Percentiles rank a stretch among this genome's conserved stretches.
These are phyloP conservation scores for Blastobotrys aristatus DNA, from an alignment of 1,139 yeast species.

Conservation along the genomic window DNA sequence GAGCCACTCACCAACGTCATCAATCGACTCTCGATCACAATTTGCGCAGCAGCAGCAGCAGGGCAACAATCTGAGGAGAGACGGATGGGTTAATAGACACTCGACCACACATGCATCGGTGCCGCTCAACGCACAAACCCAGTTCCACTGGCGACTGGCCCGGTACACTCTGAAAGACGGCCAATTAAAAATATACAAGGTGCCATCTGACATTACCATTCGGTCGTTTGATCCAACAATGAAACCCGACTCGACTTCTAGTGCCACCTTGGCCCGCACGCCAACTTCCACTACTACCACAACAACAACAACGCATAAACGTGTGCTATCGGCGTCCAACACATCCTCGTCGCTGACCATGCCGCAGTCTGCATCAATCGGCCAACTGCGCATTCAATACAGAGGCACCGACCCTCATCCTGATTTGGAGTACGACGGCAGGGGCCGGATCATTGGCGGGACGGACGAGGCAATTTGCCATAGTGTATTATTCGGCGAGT, in stretches of 20 bases:
- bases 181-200: constrained; percentile 27
- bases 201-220: constrained; percentile 31
- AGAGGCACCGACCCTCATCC: constrained; percentile 55
- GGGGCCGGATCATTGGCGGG: constrained; percentile 45
- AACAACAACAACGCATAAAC: constrained; percentile 9
- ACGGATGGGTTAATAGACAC: constrained; percentile 26
- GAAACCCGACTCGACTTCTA: background rate
- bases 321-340: constrained; percentile 9
- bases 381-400: constrained; percentile 13
- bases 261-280: background rate
- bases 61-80: constrained; percentile 6
- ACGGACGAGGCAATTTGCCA: constrained; percentile 71
- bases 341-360: constrained; percentile 2
- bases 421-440: constrained; percentile 51
- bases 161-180: constrained; percentile 32
- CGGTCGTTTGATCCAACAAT: constrained; percentile 28
- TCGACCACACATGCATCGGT: constrained; percentile 10
- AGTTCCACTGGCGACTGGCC: constrained; percentile 30
- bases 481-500: constrained; percentile 53
- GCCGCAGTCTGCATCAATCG: constrained; percentile 3
- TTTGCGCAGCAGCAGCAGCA: background rate
- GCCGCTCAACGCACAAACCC: constrained; percentile 1
- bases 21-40: constrained; percentile 9
- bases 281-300: constrained; percentile 7
- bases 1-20: constrained; percentile 12